Conservation (phyloP, 2,329 filamentous ascomycete species). For the Aspergillus ruber region DNA sequence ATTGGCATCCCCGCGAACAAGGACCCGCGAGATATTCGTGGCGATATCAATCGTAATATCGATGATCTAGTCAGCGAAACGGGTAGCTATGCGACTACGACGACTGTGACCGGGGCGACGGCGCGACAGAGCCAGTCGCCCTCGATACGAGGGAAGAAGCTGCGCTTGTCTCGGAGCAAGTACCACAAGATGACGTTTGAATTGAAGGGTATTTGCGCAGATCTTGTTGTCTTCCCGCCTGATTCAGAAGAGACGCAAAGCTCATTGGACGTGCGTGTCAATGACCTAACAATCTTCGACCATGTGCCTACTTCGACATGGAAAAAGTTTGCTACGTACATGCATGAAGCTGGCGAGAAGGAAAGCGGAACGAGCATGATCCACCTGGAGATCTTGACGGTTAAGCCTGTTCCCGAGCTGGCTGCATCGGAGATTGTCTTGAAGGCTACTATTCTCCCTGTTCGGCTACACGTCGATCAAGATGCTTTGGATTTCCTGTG, state of each 20-base stretch:
- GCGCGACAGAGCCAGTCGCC: slow-evolving; percentile 29
- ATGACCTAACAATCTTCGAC: slow-evolving; percentile 84
- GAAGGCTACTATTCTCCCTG: slow-evolving; percentile 68
- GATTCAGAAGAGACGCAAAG: slow-evolving; percentile 74
- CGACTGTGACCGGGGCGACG: slow-evolving; percentile 42
- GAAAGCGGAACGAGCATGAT: slow-evolving; percentile 86
- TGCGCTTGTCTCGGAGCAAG: slow-evolving; percentile 77
- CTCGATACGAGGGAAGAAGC: slow-evolving; percentile 46
- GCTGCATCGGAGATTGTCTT: slow-evolving; percentile 86
- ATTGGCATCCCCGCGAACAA: slow-evolving; percentile 84
- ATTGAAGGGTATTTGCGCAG: slow-evolving; percentile 73
- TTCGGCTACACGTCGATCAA: slow-evolving; percentile 91
- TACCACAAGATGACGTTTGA: slow-evolving; percentile 96
- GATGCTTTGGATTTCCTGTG: slow-evolving; percentile 96
- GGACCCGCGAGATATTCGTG: slow-evolving; percentile 73
- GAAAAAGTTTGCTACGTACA: slow-evolving; percentile 96
- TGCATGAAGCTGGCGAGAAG: slow-evolving; percentile 76
- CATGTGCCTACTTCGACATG: slow-evolving; percentile 92
- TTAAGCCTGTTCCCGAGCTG: slow-evolving; percentile 75
- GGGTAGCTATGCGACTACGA: slow-evolving; percentile 76
- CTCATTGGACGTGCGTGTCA: slow-evolving; percentile 75
- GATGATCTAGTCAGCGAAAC: slow-evolving; percentile 84
- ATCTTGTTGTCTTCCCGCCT: slow-evolving; percentile 73
- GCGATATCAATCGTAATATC: slow-evolving; percentile 79
- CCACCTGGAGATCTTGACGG: slow-evolving; percentile 79